These are phyloP conservation scores for Lecanicillium sp. DNA, from an alignment of 2,329 filamentous ascomycete species.

Conservation along the genomic window DNA sequence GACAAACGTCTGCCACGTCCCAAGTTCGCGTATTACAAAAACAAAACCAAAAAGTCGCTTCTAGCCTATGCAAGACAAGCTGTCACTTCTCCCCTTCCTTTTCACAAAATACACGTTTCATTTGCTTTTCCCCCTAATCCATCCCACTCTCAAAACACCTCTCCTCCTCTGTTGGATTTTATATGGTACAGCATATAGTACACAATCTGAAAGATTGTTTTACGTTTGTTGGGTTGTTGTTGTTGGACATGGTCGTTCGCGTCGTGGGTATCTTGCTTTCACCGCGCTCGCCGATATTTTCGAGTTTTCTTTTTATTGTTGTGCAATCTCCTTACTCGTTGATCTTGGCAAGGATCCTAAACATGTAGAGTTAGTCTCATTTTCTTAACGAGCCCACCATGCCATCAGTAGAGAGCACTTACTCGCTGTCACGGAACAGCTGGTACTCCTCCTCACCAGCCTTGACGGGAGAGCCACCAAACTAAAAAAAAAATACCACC, in stretches of 20 bases:
- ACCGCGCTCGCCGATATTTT: constrained; percentile 14
- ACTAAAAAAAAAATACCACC: constrained; percentile 44
- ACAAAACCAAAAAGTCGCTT: too few relatives aligned
- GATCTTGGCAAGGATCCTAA: constrained; percentile 95
- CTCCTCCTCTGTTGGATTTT: background rate
- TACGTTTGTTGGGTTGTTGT: too few relatives aligned
- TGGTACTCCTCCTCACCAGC: constrained; percentile 95
- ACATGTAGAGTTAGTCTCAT: too few relatives aligned
- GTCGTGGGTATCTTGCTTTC: constrained; percentile 11
- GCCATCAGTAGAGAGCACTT: constrained; percentile 36
- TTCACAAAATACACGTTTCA: background rate
- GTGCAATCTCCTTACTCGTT: constrained; percentile 45
- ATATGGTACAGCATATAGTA: constrained; percentile 22
- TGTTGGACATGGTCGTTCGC: constrained; percentile 2
- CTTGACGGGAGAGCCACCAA: constrained; percentile 90
- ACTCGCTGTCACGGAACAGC: constrained; percentile 97
- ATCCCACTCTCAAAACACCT: background rate
- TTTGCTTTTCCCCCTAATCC: background rate
- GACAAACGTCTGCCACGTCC: too few relatives aligned
- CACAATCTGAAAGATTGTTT: too few relatives aligned
- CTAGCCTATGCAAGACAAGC: too few relatives aligned
- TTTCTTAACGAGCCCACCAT: too few relatives aligned
- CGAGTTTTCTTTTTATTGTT: constrained; percentile 6
- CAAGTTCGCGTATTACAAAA: too few relatives aligned
- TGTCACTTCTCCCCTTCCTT: too few relatives aligned